Evolutionary conservation across 257 asterid species (phyloP), one percentile per base, ranked within the genome.

Genomic region (Eustoma russellianum): DNA sequence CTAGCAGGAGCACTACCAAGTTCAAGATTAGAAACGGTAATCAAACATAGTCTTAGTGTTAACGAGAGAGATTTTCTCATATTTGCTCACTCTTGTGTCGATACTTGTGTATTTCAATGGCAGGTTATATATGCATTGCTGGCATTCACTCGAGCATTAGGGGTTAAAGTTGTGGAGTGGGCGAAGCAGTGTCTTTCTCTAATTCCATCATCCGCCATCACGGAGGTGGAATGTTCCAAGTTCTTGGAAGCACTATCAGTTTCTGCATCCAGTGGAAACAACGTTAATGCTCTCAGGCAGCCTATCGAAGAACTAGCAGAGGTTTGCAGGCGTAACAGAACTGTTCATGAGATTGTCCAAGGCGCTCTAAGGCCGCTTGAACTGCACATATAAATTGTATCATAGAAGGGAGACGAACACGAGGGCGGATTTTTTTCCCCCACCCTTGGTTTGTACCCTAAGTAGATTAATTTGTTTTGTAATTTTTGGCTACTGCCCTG

Each of bases 291-390:
- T 54, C 66, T 80, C 62, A 79, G 82, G 73, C 66, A 73, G 64
- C 94, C 98, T 1, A 75, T 91, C 2, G 98, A 91, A 69, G 98
- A 91, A 66, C 62, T 91, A 48, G 82, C 98, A 0, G 98, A 87
- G 78, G 95, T 87, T 41, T 91, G 96, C 59, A 74, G 95, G 17
- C 95, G 98, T 6, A 91, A 91, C 68, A 71, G 96, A 72, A 82
- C 93, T n/a, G 98, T 91, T 62, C 98, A 84, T 72, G 98, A 86
- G 69, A 79, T 83, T 45, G 95, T 89, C 67, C 97, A 89, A 79
- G 95, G 93, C 72, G 90, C 97, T 71, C 67, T 89, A 79, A 78
- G 88, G 85, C 93, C 95, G 40, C 94, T 64, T 66, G 97, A 89
- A 70, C 46, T 89, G 79, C 79, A 79, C 77, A 71, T 79, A 66